Evolutionary conservation across 2,329 filamentous ascomycete genomes (phyloP), one percentile per base, ranked within the genome.

Genomic region (Sporothrix mexicana): DNA sequence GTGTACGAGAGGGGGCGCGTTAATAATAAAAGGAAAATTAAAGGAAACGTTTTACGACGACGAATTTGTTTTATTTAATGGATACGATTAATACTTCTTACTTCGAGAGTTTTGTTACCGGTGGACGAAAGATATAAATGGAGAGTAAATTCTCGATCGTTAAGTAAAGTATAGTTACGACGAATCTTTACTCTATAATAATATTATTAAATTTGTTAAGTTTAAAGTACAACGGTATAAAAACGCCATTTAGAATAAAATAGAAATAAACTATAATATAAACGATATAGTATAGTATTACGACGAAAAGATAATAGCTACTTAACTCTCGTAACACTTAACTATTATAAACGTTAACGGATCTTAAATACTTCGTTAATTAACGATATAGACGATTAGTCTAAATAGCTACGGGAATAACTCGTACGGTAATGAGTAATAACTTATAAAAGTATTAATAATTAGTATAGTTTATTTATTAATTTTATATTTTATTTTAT

Each of bases 101-200:
- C 49, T 17, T 17, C 49, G 49, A n/a, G 49, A 51, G 49, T 51
- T 51, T 51, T 51, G n/a, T 51, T 51, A 17, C 49, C 49, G 49
- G 13, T 51, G 7, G 15, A n/a, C 13, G 49, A 51, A 51, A 51
- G 49, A n/a, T 7, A 51, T 7, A n/a, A 7, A 51, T n/a, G 15
- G 7, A 17, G 49, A 51, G 49, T 51, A 51, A 6, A 7, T 51
- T 51, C 17, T 51, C 49, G 17, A 51, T 51, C 49, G 17, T 6
- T 51, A 7, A 17, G 49, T 7, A 51, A 7, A 51, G 49, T 51
- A 17, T 51, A 17, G 15, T 6, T 51, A 51, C 49, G 49, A 51
- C 49, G 49, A 51, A n/a, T 51, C 49, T 51, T 51, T 51, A n/a
- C 49, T 17, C 17, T 51, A n/a, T 51, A n/a, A 51, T 51, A 51